Evolutionary conservation across 768 basidiomycete genomes (phyloP).

Genomic region (Kwoniella sp.): DNA sequence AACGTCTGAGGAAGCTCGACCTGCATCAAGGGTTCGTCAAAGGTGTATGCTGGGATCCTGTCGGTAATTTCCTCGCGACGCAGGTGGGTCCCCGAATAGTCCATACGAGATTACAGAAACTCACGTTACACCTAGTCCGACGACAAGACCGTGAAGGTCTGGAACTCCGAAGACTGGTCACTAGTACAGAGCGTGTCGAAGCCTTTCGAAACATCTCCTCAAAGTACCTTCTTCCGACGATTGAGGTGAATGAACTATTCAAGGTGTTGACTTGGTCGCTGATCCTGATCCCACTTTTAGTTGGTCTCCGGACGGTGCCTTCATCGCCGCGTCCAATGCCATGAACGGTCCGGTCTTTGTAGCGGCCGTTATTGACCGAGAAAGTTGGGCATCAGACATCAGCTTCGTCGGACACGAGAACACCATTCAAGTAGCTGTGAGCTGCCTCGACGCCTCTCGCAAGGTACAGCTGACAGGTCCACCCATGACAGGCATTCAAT

Average conservation of each 20-base stretch:
- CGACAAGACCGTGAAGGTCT: slow-evolving; percentile 92
- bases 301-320: slow-evolving; percentile 99
- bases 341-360: slow-evolving; percentile 98
- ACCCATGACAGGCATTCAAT: slow-evolving; percentile 67
- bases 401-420: slow-evolving; percentile 96
- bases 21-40: slow-evolving; percentile 95
- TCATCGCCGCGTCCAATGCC: slow-evolving; percentile 94
- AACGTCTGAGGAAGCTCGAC: slow-evolving; percentile 75
- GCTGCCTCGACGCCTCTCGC: slow-evolving; percentile 46
- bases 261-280: too few species aligned
- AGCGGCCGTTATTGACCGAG: slow-evolving; percentile 85
- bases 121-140: too few species aligned
- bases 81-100: slow-evolving; percentile 52
- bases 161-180: slow-evolving; percentile 89
- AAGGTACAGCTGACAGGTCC: background rate
- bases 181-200: slow-evolving; percentile 78
- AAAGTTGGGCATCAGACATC: slow-evolving; percentile 79
- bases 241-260: slow-evolving; percentile 61
- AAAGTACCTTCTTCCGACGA: slow-evolving; percentile 87
- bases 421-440: slow-evolving; percentile 88
- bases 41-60: slow-evolving; percentile 98
- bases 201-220: slow-evolving; percentile 89
- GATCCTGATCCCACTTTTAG: slow-evolving; percentile 51
- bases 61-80: slow-evolving; percentile 95
- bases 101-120: too few species aligned